These are phyloP conservation scores for Stereum hirsutum DNA, from an alignment of 1,284 basidiomycete genomes.

Conservation along the genomic window DNA sequence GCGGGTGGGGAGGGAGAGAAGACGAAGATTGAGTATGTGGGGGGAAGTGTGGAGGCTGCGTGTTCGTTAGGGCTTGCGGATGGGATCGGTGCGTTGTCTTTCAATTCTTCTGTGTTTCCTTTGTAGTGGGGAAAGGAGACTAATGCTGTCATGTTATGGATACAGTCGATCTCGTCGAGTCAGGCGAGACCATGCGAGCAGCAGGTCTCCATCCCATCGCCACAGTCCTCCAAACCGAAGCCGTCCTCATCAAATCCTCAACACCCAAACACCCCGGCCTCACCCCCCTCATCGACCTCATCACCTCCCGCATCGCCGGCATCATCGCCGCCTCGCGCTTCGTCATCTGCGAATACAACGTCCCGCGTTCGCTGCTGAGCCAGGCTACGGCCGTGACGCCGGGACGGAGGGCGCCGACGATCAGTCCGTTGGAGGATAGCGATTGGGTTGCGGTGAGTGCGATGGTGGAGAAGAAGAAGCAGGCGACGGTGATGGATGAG, in stretches of 20 bases:
- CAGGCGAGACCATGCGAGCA: constrained; percentile 99
- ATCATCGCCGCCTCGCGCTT: constrained; percentile 88
- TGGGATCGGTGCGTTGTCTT: constrained; percentile 72
- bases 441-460: constrained; percentile 86
- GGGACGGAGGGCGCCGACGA: constrained; percentile 84
- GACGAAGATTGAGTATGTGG: constrained; percentile 92
- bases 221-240: constrained; percentile 84
- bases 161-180: constrained; percentile 89
- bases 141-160: constrained; percentile 6
- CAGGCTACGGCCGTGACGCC: constrained; percentile 76
- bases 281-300: constrained; percentile 66
- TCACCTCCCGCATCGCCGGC: constrained; percentile 87
- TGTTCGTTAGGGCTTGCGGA: constrained; percentile 96
- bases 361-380: constrained; percentile 54
- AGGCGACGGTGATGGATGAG: constrained; percentile 90
- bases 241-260: constrained; percentile 85
- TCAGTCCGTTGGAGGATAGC: constrained; percentile 72
- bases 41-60: constrained; percentile 96
- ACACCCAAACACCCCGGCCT: constrained; percentile 61
- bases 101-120: constrained; percentile 2
- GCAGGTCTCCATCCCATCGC: constrained; percentile 92
- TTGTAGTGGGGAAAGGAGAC: too few species aligned
- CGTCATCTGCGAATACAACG: constrained; percentile 90
- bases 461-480: constrained; percentile 85
- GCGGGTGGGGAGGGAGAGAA: constrained; percentile 36